phyloP scores from a whole-genome alignment of 129 eudicot genomes.

The Sambucus nigra region DNA sequence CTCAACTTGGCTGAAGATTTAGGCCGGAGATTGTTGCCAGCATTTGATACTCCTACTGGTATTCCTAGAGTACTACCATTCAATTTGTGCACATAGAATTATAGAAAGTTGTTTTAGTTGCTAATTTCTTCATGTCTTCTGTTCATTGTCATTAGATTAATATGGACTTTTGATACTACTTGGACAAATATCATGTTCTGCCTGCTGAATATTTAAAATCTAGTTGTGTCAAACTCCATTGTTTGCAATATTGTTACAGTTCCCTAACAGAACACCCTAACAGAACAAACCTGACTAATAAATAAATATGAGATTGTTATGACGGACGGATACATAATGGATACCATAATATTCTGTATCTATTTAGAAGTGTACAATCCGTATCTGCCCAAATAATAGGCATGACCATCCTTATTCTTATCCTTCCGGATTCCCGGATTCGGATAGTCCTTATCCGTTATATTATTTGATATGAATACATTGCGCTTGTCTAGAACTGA shows the following conservation, averaged over 20 bases:
- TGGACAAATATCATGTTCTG: neutral
- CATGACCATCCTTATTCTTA: too few relatives aligned
- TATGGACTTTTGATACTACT: neutral
- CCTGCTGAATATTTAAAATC: neutral
- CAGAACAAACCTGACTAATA: neutral
- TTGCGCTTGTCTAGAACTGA: too few relatives aligned
- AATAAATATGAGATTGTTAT: neutral
- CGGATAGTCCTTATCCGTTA: too few relatives aligned
- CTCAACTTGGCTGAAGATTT: constrained; percentile 92
- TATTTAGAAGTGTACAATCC: too few relatives aligned
- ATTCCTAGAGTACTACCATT: constrained; percentile 1
- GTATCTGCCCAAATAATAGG: too few relatives aligned
- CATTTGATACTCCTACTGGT: constrained; percentile 99
- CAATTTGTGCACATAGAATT: too few relatives aligned
- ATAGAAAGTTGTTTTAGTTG: neutral
- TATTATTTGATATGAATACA: too few relatives aligned
- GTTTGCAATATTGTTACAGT: neutral
- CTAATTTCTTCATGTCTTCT: neutral
- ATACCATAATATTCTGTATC: too few relatives aligned
- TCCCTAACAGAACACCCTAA: constrained; percentile 2
- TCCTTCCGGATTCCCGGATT: too few relatives aligned
- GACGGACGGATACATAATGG: too few relatives aligned
- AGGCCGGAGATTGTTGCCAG: constrained; percentile 87
- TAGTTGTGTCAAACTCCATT: neutral
- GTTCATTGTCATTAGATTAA: neutral